Base-by-base conservation (phyloP, 2,329 filamentous ascomycete species). In the Curvularia spicifera region DNA sequence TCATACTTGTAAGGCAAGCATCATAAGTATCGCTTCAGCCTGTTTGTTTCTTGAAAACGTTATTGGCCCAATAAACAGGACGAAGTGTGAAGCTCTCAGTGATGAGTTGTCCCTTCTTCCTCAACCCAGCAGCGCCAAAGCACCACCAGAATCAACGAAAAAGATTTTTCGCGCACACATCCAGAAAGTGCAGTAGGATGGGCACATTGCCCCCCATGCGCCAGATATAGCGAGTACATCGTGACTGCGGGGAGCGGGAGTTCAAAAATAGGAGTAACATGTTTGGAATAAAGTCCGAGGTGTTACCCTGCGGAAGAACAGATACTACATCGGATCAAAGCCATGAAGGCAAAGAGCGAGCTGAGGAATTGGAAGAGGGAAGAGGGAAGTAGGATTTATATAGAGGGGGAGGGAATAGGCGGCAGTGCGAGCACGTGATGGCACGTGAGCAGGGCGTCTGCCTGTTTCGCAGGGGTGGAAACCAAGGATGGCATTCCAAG, bases 301-400 rank as follows among this genome's bases (percentile, higher is more conserved):
- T 35, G 46, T 61, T 53, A 53, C 43, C 44, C 54, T 58, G 33
- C 48, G 44, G 20, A 50, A 53, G 55, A 58, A 61, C 47, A 61
- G 54, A 61, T 58, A 61, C 54, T 61, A 56, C 51, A 58, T 56
- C 39, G 26, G 47, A 39, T 55, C 52, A 51, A 26, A 53, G 53
- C 54, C 54, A 24, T 1, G 28, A 33, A 31, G 54, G 47, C 50
- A 56, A 61, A 56, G 52, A 61, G 45, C 46, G 45, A 40, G 47
- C 22, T 50, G 48, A 24, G 35, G 40, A 29, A 29, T n/a, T n/a
- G 9, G 13, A 15, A 44, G 10, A 31, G 47, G 37, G 42, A 24
- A 4, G 46, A 31, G 29, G 29, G 12, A 20, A 24, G 10, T 18
- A 4, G 70, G 10, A 18, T 18, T 28, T 48, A 48, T 35, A 35